These are phyloP conservation scores for Jaltomata sinuosa DNA, from an alignment of 257 asterid genomes.

Conservation along the genomic window DNA sequence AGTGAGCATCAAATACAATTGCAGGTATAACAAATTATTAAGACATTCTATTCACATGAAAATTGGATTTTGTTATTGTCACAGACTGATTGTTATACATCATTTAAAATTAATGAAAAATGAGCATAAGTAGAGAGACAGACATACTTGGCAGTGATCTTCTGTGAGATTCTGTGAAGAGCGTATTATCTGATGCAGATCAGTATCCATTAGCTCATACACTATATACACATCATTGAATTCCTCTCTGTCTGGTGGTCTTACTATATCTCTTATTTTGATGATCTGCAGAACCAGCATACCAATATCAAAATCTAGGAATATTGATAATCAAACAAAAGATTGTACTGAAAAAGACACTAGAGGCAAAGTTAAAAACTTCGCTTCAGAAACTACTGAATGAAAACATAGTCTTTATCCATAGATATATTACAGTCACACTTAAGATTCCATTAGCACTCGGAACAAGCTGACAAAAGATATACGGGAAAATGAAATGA, in stretches of 20 bases:
- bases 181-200: constrained; percentile 77
- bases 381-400: background rate
- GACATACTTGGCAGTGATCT: constrained; percentile 80
- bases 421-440: background rate
- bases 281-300: constrained; percentile 33
- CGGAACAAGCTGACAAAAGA: background rate
- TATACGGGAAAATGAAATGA: background rate
- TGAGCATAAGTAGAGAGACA: background rate
- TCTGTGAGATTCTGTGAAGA: constrained; percentile 75
- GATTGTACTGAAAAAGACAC: background rate
- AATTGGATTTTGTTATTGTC: background rate
- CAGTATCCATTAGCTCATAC: constrained; percentile 85
- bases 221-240: constrained; percentile 75
- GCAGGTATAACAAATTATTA: background rate
- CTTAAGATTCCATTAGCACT: background rate
- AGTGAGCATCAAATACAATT: background rate
- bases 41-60: background rate
- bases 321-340: background rate
- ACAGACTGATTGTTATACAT: background rate
- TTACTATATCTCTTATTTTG: constrained; percentile 65
- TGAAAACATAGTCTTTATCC: background rate
- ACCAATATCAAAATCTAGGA: background rate
- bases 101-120: background rate
- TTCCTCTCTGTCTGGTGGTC: constrained; percentile 56
- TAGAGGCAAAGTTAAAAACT: background rate